A percentile compares a stretch with the other conserved stretches of the same genome.
These are phyloP conservation scores for Pestalotiopsis sp. DNA, from an alignment of 2,329 filamentous ascomycete genomes.

Conservation along the genomic window DNA sequence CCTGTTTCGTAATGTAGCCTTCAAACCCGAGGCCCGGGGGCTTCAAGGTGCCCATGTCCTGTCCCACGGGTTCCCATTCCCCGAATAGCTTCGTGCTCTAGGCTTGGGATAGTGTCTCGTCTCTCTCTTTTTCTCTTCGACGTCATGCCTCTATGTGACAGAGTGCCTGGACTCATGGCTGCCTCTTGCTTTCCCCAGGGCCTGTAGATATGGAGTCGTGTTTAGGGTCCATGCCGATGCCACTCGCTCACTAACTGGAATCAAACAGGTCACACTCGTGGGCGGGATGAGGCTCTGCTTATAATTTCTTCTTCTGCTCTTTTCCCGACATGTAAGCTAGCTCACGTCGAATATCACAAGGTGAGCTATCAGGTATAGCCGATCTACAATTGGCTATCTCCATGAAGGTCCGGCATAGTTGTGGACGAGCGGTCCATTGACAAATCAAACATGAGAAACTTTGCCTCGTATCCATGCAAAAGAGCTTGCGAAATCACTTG, in stretches of 20 bases:
- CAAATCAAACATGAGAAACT: no score
- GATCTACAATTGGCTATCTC: no score
- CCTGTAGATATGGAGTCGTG: background rate
- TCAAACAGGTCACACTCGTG: background rate
- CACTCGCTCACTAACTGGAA: background rate
- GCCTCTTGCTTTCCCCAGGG: background rate
- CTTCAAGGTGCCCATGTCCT: background rate
- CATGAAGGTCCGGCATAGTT: no score
- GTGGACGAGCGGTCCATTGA: no score
- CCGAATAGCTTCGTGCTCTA: background rate
- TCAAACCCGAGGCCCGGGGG: background rate
- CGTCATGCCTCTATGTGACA: background rate
- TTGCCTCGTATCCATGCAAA: no score
- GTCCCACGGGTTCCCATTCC: background rate
- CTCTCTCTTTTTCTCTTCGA: background rate
- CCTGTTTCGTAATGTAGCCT: background rate
- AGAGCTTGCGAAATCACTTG: no score
- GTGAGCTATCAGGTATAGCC: no score
- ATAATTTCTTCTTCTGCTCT: no score
- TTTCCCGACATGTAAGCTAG: no score
- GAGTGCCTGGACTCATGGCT: background rate
- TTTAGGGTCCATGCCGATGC: background rate
- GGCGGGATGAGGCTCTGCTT: no score
- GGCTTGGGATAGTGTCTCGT: background rate
- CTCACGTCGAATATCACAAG: no score